Evolutionary conservation across 441 rosid species (phyloP).

Genomic region (Mallotus japonicus): DNA sequence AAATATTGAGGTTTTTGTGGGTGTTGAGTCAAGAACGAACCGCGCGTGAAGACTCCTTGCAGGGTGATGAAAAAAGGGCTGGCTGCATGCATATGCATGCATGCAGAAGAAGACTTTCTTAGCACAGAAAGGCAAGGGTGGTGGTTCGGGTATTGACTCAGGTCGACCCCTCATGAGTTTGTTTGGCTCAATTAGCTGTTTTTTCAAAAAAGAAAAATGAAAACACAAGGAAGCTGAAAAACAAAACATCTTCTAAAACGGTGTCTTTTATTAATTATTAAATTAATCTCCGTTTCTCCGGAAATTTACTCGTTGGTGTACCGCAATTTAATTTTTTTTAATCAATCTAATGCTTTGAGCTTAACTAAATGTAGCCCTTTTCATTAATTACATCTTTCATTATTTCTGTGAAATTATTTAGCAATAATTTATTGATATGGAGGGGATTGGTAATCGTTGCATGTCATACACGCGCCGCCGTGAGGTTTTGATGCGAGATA

Average conservation of each 20-base stretch:
- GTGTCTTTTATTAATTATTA: not conserved
- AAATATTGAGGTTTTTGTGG: constrained; percentile 26
- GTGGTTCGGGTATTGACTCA: constrained; percentile 99
- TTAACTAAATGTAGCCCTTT: not conserved
- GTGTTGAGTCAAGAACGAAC: constrained; percentile 99
- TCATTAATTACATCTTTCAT: too few species aligned
- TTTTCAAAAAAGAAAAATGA: not conserved
- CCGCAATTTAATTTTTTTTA: not conserved
- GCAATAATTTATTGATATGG: too few species aligned
- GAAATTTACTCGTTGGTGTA: not conserved
- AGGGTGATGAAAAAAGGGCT: constrained; percentile 12
- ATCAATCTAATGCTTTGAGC: not conserved
- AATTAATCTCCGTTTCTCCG: too few species aligned
- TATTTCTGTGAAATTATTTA: not conserved
- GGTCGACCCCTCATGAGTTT: constrained; percentile 41
- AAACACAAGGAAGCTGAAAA: not conserved
- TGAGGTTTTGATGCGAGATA: not conserved
- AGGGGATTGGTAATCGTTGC: not conserved
- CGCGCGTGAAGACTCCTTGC: constrained; percentile 62
- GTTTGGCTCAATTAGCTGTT: constrained; percentile 20
- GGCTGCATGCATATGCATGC: not conserved
- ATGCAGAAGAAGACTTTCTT: constrained; percentile 18
- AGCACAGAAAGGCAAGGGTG: constrained; percentile 47
- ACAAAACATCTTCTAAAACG: not conserved
- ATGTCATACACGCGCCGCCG: constrained; percentile 8